phyloP scores from a whole-genome alignment of 1,284 basidiomycete genomes.

The Trametes pubescens region DNA sequence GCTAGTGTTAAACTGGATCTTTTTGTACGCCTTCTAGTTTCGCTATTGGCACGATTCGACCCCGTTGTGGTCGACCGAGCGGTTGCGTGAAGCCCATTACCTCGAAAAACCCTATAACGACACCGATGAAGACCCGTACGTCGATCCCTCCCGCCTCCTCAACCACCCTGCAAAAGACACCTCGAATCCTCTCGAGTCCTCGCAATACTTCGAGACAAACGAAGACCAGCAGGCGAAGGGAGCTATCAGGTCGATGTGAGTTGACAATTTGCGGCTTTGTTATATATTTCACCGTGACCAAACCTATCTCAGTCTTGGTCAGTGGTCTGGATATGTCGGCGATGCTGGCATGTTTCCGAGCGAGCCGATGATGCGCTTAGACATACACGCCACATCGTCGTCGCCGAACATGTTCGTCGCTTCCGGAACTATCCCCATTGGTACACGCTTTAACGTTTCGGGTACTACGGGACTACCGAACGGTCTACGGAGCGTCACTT shows the following conservation, averaged over 20 bases:
- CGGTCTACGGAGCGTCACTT: background rate
- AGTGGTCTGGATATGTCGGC: slow-evolving; percentile 25
- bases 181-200: slow-evolving; percentile 11
- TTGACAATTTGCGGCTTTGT: background rate
- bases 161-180: slow-evolving; percentile 33
- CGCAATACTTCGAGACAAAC: slow-evolving; percentile 12
- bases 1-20: too few species aligned
- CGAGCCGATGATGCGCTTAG: slow-evolving; percentile 22
- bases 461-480: background rate
- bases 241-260: slow-evolving; percentile 14
- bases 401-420: slow-evolving; percentile 15
- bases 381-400: slow-evolving; percentile 13
- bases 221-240: slow-evolving; percentile 9
- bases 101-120: slow-evolving; percentile 13
- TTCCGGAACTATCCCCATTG: slow-evolving; percentile 13
- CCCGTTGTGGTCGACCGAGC: slow-evolving; percentile 29
- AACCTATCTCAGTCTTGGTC: slow-evolving; percentile 13
- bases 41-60: slow-evolving; percentile 34
- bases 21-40: slow-evolving; percentile 19
- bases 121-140: slow-evolving; percentile 8
- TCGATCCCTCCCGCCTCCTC: slow-evolving; percentile 21
- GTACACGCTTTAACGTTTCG: slow-evolving; percentile 17
- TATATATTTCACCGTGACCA: background rate
- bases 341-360: slow-evolving; percentile 10
- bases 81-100: slow-evolving; percentile 24